Percentiles rank a stretch among this genome's conserved stretches.
Conservation (phyloP, 768 basidiomycete genomes). For the Suillus lakei region DNA sequence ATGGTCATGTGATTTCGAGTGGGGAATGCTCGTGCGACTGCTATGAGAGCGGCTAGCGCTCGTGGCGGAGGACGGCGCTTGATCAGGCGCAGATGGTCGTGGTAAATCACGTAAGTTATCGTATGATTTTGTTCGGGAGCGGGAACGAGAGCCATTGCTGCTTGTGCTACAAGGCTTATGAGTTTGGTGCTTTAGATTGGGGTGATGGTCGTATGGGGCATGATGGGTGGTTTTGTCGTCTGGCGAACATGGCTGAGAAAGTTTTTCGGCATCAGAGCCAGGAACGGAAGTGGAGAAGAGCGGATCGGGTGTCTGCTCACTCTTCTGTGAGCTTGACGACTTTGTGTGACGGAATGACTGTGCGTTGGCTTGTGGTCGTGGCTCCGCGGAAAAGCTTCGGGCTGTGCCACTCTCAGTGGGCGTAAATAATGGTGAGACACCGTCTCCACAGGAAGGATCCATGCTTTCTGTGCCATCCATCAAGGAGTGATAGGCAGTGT, state of each 20-base stretch:
- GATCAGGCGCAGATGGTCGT: conserved; percentile 11
- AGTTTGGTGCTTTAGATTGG: conserved; percentile 19
- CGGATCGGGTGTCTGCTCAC: conserved; percentile 20
- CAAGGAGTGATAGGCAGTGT: conserved; percentile 59
- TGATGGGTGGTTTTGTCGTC: conserved; percentile 10
- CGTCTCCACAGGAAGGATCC: conserved; percentile 31
- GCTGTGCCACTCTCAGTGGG: conserved; percentile 24
- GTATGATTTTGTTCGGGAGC: conserved; percentile 25
- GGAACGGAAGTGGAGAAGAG: conserved; percentile 19
- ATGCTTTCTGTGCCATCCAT: conserved; percentile 46
- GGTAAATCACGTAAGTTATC: conserved; percentile 27
- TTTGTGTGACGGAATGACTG: conserved; percentile 35
- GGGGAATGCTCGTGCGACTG: neutral
- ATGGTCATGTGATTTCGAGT: conserved; percentile 4
- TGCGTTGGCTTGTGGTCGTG: conserved; percentile 23
- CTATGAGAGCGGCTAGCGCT: conserved; percentile 12
- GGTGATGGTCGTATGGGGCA: conserved; percentile 16
- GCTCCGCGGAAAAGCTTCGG: conserved; percentile 19
- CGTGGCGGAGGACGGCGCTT: conserved; percentile 1
- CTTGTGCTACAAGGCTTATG: conserved; percentile 17
- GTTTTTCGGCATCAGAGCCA: conserved; percentile 15
- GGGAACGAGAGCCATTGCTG: conserved; percentile 21
- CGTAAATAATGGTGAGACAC: conserved; percentile 27
- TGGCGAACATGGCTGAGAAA: conserved; percentile 14
- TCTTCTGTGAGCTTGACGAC: conserved; percentile 35